Evolutionary conservation across 129 eudicot species (phyloP), one percentile per base, ranked within the genome.

Genomic region (Artemisia tridentata): DNA sequence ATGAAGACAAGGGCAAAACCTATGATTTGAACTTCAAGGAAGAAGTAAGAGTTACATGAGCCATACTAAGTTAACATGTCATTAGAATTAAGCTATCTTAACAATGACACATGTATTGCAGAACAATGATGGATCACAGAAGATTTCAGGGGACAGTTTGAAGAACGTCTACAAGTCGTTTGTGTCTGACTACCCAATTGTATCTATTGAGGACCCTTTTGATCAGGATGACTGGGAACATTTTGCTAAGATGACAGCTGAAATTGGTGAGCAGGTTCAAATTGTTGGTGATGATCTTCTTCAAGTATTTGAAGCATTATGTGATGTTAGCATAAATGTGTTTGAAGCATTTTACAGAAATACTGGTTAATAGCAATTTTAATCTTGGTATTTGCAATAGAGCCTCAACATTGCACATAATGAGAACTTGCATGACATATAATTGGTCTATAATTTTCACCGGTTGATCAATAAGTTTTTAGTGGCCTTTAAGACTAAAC

Each of bases 21-120:
- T 84, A 84, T 55, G 88, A 84, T 79, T 49, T 84, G 72, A 84
- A 84, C 63, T 84, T 84, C 63, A 81, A 84, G 79, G 88, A 84
- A 75, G 88, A 80, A 79, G 88, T 84, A 69, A 6, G 31, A 60
- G 3, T 41, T 23, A n/a, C 1, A 56, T 11, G 25, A 2, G 19
- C 5, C 12, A 15, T 9, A 12, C 34, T 5, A 63, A 5, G 27
- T 61, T 12, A 43, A 16, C n/a, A 20, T 64, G 18, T 17, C 2
- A 9, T 1, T 5, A n/a, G 10, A 78, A 23, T 51, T 38, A 47
- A n/a, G 13, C 17, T 17, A 38, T 38, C 11, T 6, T 38, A 38
- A 38, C 45, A 38, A 38, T 38, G 10, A 38, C 45, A 38, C 48
- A 38, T 79, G 31, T 47, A 17, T 63, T 75, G 74, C 69, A 80